Evolutionary conservation across 257 asterid genomes (phyloP), one percentile per base, ranked within the genome.

Genomic region (Gentiana straminea): DNA sequence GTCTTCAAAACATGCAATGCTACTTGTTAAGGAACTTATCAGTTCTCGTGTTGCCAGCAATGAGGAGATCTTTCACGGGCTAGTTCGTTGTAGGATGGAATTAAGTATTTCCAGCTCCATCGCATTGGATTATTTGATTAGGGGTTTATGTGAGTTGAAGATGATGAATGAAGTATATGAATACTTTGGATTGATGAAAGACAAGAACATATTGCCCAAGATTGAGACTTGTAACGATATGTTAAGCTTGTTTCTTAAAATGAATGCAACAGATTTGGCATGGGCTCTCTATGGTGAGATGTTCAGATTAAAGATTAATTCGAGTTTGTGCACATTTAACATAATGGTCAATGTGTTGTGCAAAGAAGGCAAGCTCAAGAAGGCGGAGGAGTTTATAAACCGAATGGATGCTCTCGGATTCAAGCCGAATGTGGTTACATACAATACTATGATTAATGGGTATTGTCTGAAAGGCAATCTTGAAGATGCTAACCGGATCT

Each of bases 311-410:
- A 73, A 64, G 68, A 73, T 83, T 37, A 52, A 11, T 62, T 58
- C 77, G 7, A 70, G 67, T 58, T 51, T 77, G 50, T 73, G 64
- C 49, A 81, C 89, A 1, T 74, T 72, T 52, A 76, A 76, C 63
- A 78, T 68, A 52, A 70, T 77, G 78, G 71, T 79, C 74, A 83
- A 77, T 68, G 70, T 70, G 56, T 58, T 78, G 60, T 72, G 78
- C 53, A 79, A 67, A 79, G 81, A 77, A 71, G 84, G 87, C 38
- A 67, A 80, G 69, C 57, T 77, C 61, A 73, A 63, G 64, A 77
- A 71, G 63, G 83, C 84, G 7, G 63, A 64, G 65, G 74, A 70
- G 33, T 65, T 82, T 58, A 61, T 70, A 52, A 61, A 57, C 48
- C 61, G 62, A 59, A 80, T 76, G 85, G 77, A 75, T 68, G 60